Conservation (phyloP, 768 basidiomycete genomes). For the Trametes meyenii region DNA sequence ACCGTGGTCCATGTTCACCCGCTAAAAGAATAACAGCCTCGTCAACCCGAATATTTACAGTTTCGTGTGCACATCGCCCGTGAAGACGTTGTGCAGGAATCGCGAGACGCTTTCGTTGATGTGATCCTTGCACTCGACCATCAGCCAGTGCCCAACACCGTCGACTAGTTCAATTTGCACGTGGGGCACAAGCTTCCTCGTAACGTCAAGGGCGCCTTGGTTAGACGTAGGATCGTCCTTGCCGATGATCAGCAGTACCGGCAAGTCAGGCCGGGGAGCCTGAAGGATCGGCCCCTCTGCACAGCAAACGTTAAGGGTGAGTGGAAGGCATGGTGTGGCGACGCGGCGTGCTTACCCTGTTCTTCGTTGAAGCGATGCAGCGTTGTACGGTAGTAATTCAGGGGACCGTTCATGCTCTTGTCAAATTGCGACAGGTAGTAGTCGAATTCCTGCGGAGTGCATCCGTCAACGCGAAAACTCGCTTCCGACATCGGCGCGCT, state of each 20-base stretch:
- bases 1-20: not conserved
- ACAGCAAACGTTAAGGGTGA: constrained; percentile 13
- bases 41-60: not conserved
- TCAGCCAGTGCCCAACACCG: constrained; percentile 68
- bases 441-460: constrained; percentile 50
- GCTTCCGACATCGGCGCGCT: not conserved
- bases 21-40: not conserved
- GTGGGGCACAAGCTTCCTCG: constrained; percentile 51
- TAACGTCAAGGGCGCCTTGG: constrained; percentile 43
- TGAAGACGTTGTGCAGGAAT: constrained; percentile 1
- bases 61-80: constrained; percentile 12
- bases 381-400: constrained; percentile 77
- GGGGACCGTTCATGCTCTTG: constrained; percentile 63
- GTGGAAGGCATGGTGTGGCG: not conserved
- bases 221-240: constrained; percentile 55
- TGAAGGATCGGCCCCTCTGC: constrained; percentile 49
- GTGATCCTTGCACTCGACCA: constrained; percentile 61
- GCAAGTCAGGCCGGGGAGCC: constrained; percentile 49
- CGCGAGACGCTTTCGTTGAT: constrained; percentile 42
- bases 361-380: constrained; percentile 71
- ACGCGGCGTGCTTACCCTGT: constrained; percentile 31
- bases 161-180: constrained; percentile 56
- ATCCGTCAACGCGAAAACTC: not conserved
- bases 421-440: constrained; percentile 51
- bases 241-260: constrained; percentile 65